Evolutionary conservation across 2,329 filamentous ascomycete species (phyloP).

Genomic region (Aspergillus costaricaensis): DNA sequence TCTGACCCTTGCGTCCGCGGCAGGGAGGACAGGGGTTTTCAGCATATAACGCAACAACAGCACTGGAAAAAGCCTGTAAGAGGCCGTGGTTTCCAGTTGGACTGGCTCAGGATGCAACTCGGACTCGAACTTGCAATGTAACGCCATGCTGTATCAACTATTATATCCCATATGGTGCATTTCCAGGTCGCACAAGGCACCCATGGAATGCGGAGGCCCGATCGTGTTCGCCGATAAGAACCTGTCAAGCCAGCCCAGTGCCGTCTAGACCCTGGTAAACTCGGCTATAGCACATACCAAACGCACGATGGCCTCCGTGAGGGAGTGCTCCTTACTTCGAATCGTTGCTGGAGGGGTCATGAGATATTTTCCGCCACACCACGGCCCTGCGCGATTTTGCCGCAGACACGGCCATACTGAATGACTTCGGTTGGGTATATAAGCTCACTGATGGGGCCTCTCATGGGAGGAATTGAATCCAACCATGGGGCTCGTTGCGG

Average conservation of each 20-base stretch:
- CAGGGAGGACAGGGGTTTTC: too few relatives aligned
- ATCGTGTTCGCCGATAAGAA: neutral
- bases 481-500: slow-evolving; percentile 24
- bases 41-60: too few relatives aligned
- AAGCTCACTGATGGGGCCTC: neutral
- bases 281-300: neutral
- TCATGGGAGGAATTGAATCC: neutral
- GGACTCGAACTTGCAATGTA: neutral
- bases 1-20: too few relatives aligned
- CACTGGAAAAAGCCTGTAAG: too few relatives aligned
- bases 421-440: neutral
- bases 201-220: neutral
- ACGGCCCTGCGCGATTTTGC: neutral
- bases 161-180: neutral
- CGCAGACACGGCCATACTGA: too few relatives aligned
- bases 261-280: neutral
- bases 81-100: too few relatives aligned
- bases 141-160: neutral
- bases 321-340: neutral
- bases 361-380: neutral
- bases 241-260: neutral
- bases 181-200: neutral
- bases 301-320: neutral
- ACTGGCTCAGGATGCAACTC: too few relatives aligned
- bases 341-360: neutral